A percentile compares a stretch with the other conserved stretches of the same genome.
phyloP scores from a whole-genome alignment of 176 grass and related monocot species.

The Poa annua region DNA sequence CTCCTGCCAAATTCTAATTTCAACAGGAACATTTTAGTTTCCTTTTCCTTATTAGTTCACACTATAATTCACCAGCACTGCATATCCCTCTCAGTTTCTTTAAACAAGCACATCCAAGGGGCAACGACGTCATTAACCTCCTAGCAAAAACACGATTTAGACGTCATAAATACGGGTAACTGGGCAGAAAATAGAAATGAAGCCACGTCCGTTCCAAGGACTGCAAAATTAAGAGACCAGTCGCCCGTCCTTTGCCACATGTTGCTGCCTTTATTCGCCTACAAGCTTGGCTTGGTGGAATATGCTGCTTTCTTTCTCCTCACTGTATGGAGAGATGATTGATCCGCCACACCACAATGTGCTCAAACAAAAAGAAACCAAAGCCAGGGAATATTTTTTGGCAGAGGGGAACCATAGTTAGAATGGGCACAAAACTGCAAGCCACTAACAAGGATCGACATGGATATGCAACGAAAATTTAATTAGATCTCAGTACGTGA shows the following conservation, averaged over 20 bases:
- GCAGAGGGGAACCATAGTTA: not conserved
- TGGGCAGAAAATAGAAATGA: not conserved
- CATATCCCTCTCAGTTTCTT: not conserved
- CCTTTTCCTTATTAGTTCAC: not conserved
- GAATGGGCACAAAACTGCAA: not conserved
- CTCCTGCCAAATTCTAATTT: too few species aligned
- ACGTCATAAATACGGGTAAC: not conserved
- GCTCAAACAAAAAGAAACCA: not conserved
- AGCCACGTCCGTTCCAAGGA: not conserved
- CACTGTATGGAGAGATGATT: not conserved
- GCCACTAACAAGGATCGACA: not conserved
- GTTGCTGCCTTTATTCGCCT: not conserved
- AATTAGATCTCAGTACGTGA: not conserved
- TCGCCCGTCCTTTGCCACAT: not conserved
- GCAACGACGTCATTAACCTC: not conserved
- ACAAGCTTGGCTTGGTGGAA: not conserved
- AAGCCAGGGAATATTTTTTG: not conserved
- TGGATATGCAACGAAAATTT: not conserved
- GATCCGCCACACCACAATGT: not conserved
- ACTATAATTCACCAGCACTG: not conserved
- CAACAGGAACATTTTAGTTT: too few species aligned
- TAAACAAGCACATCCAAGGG: not conserved
- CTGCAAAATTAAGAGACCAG: constrained; percentile 4
- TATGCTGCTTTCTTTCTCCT: not conserved
- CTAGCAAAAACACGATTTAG: not conserved